Percentiles rank a stretch among this genome's conserved stretches.
These are phyloP conservation scores for Sordaria brevicollis DNA, from an alignment of 495 filamentous ascomycete species.

Conservation along the genomic window DNA sequence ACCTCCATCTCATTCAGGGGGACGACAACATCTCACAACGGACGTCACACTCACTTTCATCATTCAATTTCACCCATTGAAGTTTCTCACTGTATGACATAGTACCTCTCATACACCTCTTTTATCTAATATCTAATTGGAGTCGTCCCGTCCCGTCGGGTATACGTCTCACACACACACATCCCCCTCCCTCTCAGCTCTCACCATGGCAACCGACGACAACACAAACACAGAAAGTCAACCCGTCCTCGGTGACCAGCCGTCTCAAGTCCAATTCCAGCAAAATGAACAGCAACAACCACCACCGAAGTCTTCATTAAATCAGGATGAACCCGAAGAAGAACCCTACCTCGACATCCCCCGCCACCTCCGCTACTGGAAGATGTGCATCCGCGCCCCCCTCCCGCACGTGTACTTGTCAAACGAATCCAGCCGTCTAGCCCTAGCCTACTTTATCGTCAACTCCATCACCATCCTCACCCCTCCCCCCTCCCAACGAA, in stretches of 20 bases:
- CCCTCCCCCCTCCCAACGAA: slow-evolving; percentile 10
- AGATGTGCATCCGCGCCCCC: slow-evolving; percentile 71
- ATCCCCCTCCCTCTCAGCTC: no score
- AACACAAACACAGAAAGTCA: no score
- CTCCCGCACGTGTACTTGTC: slow-evolving; percentile 73
- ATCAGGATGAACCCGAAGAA: not conserved
- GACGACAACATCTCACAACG: not conserved
- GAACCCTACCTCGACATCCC: slow-evolving; percentile 49
- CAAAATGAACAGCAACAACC: no score
- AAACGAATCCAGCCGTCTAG: slow-evolving; percentile 83
- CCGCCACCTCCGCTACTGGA: slow-evolving; percentile 84
- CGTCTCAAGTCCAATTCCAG: no score
- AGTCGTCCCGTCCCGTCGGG: not conserved
- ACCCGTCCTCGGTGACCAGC: not conserved
- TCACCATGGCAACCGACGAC: not conserved
- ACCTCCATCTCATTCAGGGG: not conserved
- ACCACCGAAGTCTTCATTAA: no score
- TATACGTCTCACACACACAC: not conserved
- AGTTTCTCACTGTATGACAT: not conserved
- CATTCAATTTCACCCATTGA: not conserved
- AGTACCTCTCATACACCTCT: not conserved
- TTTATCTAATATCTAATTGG: not conserved
- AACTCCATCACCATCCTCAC: slow-evolving; percentile 36
- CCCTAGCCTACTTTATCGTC: slow-evolving; percentile 72
- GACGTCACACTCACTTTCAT: not conserved